Percentiles rank a stretch among this genome's conserved stretches.
Conservation (phyloP, 306 rosid genomes). For the Cucumis melo region DNA sequence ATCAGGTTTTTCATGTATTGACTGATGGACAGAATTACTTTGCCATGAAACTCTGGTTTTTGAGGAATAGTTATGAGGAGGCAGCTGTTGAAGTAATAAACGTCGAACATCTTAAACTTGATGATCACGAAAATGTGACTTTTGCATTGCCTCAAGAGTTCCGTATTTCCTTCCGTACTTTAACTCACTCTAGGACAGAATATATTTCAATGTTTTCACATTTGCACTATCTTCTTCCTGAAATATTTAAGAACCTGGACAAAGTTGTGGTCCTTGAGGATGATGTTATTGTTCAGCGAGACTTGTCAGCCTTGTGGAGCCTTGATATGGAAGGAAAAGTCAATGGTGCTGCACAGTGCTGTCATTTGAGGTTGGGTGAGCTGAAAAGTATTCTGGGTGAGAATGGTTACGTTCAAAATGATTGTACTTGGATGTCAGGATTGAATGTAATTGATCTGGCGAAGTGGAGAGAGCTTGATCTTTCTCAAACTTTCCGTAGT, state of each 20-base stretch:
- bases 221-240: conserved; percentile 79
- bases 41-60: conserved; percentile 88
- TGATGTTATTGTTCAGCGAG: conserved; percentile 80
- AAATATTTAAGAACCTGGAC: conserved; percentile 57
- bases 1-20: conserved; percentile 85
- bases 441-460: conserved; percentile 77
- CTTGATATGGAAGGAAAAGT: conserved; percentile 71
- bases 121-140: conserved; percentile 19
- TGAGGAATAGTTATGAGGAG: conserved; percentile 47
- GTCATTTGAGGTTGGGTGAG: conserved; percentile 59
- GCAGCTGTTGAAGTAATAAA: conserved; percentile 72
- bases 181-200: conserved; percentile 49
- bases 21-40: conserved; percentile 78
- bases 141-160: conserved; percentile 67
- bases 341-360: conserved; percentile 67
- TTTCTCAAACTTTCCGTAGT: conserved; percentile 49
- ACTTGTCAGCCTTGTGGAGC: conserved; percentile 76
- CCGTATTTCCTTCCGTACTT: conserved; percentile 47
- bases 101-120: conserved; percentile 45
- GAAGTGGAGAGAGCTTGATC: conserved; percentile 80
- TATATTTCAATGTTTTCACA: conserved; percentile 83
- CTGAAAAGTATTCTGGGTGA: conserved; percentile 51
- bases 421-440: conserved; percentile 94
- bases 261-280: conserved; percentile 83
- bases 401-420: conserved; percentile 25